These are phyloP conservation scores for Gossypium laxum DNA, from an alignment of 441 rosid species.

Conservation along the genomic window DNA sequence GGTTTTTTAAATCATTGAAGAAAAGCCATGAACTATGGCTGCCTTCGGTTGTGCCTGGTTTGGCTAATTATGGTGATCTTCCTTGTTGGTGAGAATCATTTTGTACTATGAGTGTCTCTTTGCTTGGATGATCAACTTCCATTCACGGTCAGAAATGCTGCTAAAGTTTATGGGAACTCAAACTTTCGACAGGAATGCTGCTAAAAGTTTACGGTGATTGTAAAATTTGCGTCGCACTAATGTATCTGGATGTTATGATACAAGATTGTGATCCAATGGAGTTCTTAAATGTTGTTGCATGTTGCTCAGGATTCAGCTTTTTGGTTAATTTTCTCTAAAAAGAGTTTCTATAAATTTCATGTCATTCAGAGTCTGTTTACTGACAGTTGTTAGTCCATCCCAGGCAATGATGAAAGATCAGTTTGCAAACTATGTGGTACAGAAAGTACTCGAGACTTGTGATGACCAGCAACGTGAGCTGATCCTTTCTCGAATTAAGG, in stretches of 20 bases:
- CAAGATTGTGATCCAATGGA: not conserved
- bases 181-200: not conserved
- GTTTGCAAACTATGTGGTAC: constrained; percentile 92
- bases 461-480: constrained; percentile 86
- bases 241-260: not conserved
- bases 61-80: not conserved
- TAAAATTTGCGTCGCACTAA: not conserved
- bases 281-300: not conserved
- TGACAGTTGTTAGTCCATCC: not conserved
- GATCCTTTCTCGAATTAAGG: constrained; percentile 59
- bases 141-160: not conserved
- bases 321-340: not conserved
- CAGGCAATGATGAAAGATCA: constrained; percentile 99
- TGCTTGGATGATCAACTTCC: constrained; percentile 1
- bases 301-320: not conserved
- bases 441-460: constrained; percentile 85
- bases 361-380: not conserved
- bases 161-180: not conserved
- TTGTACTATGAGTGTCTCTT: not conserved
- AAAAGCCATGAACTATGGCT: constrained; percentile 9
- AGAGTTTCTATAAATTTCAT: not conserved
- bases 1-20: not conserved
- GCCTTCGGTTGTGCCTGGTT: not conserved
- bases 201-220: not conserved
- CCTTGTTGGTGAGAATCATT: not conserved